These are phyloP conservation scores for Aspergillus pseudoterreus DNA, from an alignment of 2,329 filamentous ascomycete species.

Conservation along the genomic window DNA sequence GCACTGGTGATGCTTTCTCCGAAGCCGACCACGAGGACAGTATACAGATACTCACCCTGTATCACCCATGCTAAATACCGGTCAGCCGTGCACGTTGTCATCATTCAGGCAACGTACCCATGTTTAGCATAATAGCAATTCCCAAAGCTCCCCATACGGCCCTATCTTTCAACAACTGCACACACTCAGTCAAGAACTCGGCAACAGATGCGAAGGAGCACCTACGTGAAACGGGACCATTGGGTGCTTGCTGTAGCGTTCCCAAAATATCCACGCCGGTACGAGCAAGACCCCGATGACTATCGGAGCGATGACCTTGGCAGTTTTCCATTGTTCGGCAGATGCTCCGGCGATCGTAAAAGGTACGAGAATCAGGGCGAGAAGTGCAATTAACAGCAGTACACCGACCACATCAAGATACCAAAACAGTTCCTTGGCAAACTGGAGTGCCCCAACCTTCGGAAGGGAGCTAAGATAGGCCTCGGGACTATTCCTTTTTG, in stretches of 20 bases:
- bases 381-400: constrained; percentile 50
- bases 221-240: constrained; percentile 56
- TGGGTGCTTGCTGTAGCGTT: constrained; percentile 48
- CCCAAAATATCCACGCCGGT: constrained; percentile 53
- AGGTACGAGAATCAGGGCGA: constrained; percentile 52
- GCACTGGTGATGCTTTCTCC: constrained; percentile 55
- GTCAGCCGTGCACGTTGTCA: constrained; percentile 9
- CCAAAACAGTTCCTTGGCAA: constrained; percentile 50
- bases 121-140: constrained; percentile 43
- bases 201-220: neutral
- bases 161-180: constrained; percentile 56
- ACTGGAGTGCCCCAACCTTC: constrained; percentile 35
- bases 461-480: constrained; percentile 45
- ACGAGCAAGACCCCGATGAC: constrained; percentile 49
- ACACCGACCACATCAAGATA: constrained; percentile 54
- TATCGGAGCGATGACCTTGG: constrained; percentile 51
- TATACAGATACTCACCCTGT: constrained; percentile 63
- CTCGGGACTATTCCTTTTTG: constrained; percentile 48
- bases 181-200: too few relatives aligned
- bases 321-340: constrained; percentile 47
- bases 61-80: constrained; percentile 50
- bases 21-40: constrained; percentile 59
- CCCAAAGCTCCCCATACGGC: constrained; percentile 62
- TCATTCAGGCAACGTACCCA: constrained; percentile 25
- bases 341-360: constrained; percentile 56